phyloP scores from a whole-genome alignment of 2,329 filamentous ascomycete species.

The Hypoxylon sp. region DNA sequence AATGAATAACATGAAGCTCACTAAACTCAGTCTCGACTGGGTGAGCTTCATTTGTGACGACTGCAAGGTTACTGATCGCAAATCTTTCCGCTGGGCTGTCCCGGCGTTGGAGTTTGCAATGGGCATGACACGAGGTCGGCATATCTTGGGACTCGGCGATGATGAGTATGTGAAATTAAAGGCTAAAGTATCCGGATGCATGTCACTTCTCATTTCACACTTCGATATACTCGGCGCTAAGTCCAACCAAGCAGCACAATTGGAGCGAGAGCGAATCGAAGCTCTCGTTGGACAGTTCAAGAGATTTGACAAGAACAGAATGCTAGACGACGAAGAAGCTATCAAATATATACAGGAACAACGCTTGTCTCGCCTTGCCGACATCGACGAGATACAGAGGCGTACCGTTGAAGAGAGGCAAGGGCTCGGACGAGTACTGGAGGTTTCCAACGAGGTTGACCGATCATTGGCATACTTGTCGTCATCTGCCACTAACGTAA shows the following conservation, averaged over 20 bases:
- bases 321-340: constrained; percentile 88
- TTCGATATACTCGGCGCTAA: constrained; percentile 99
- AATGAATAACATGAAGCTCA: constrained; percentile 97
- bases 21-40: constrained; percentile 95
- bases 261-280: constrained; percentile 90
- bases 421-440: constrained; percentile 89
- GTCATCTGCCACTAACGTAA: constrained; percentile 94
- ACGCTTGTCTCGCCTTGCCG: constrained; percentile 79
- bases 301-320: constrained; percentile 81
- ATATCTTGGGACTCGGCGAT: constrained; percentile 91
- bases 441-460: constrained; percentile 96
- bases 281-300: constrained; percentile 82
- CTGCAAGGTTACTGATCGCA: constrained; percentile 92
- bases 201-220: constrained; percentile 96
- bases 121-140: constrained; percentile 94
- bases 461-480: constrained; percentile 94
- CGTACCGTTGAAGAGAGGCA: constrained; percentile 88
- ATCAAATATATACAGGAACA: constrained; percentile 80
- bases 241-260: constrained; percentile 92
- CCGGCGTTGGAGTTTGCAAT: constrained; percentile 96
- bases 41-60: constrained; percentile 98
- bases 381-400: constrained; percentile 83
- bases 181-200: constrained; percentile 93
- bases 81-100: constrained; percentile 98
- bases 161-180: constrained; percentile 87